Conservation (phyloP, 106 monocot genomes). For the Gastrodia elata region DNA sequence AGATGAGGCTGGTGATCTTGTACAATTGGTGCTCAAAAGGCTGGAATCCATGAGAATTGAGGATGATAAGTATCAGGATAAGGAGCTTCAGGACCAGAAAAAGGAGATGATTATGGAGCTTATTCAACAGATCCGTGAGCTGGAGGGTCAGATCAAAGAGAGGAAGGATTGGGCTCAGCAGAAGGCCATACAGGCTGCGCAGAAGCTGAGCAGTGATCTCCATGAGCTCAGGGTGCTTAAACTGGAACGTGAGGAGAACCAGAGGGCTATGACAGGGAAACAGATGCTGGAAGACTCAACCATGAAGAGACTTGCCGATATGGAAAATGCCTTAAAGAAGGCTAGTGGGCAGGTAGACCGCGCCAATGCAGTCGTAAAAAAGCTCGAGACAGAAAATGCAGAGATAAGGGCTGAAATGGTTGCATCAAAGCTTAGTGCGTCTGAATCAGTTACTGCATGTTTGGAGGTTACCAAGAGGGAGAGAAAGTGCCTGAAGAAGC, state of each 20-base stretch:
- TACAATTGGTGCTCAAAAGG: conserved; percentile 31
- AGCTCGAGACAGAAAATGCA: conserved; percentile 72
- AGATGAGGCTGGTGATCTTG: conserved; percentile 24
- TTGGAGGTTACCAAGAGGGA: conserved; percentile 56
- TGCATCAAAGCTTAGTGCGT: conserved; percentile 67
- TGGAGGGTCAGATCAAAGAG: conserved; percentile 66
- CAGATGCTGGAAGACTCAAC: conserved; percentile 61
- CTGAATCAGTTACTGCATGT: conserved; percentile 40
- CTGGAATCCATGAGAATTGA: conserved; percentile 37
- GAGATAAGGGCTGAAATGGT: conserved; percentile 95
- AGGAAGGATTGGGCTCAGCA: conserved; percentile 87
- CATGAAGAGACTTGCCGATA: conserved; percentile 63
- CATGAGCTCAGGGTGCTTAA: conserved; percentile 52
- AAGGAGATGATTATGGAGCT: conserved; percentile 50
- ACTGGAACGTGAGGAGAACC: conserved; percentile 67
- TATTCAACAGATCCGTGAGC: conserved; percentile 45
- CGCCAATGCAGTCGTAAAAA: conserved; percentile 52
- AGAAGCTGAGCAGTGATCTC: conserved; percentile 65
- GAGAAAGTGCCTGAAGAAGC: conserved; percentile 55
- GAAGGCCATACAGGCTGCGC: conserved; percentile 83
- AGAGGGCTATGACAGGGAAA: conserved; percentile 58
- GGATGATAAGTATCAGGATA: conserved; percentile 24
- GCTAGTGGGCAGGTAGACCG: conserved; percentile 75
- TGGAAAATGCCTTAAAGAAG: conserved; percentile 74
- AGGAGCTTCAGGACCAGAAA: conserved; percentile 31